phyloP scores from a whole-genome alignment of 108 stramenopile species.

The Seminavis robusta region DNA sequence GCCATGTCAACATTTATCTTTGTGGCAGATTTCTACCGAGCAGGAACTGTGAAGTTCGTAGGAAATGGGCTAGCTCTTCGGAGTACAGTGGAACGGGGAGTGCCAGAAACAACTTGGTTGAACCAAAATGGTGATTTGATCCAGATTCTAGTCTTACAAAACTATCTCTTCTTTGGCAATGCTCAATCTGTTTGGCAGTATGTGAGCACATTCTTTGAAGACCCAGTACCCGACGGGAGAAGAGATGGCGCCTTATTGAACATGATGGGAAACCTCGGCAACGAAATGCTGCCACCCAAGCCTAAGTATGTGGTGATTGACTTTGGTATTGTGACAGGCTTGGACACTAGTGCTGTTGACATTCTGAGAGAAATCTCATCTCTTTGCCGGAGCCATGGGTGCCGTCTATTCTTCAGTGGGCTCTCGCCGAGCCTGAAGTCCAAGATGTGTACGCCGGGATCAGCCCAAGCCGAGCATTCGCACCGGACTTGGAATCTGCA shows the following conservation, averaged over 20 bases:
- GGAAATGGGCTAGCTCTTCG: conserved; percentile 50
- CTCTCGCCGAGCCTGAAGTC: conserved; percentile 29
- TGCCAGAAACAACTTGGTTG: conserved; percentile 42
- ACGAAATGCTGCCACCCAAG: conserved; percentile 50
- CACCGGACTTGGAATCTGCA: conserved; percentile 42
- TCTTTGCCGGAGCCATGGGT: conserved; percentile 37
- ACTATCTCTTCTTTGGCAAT: conserved; percentile 74
- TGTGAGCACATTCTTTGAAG: conserved; percentile 50
- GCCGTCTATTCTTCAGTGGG: conserved; percentile 45
- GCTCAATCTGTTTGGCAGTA: conserved; percentile 48
- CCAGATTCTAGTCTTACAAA: conserved; percentile 56
- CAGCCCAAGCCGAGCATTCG: conserved; percentile 28
- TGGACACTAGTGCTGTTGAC: conserved; percentile 63
- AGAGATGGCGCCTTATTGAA: too few species aligned
- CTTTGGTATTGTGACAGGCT: conserved; percentile 55
- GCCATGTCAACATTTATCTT: conserved; percentile 65
- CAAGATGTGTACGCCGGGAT: conserved; percentile 6
- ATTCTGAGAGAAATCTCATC: conserved; percentile 43
- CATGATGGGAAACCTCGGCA: too few species aligned
- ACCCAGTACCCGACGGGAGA: too few species aligned
- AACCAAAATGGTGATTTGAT: conserved; percentile 61
- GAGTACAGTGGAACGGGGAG: conserved; percentile 48
- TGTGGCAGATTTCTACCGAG: conserved; percentile 50
- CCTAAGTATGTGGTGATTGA: conserved; percentile 59
- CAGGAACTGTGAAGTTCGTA: conserved; percentile 62